Evolutionary conservation across 2,329 filamentous ascomycete genomes (phyloP).

Genomic region (Ascochyta viciae-villosae): DNA sequence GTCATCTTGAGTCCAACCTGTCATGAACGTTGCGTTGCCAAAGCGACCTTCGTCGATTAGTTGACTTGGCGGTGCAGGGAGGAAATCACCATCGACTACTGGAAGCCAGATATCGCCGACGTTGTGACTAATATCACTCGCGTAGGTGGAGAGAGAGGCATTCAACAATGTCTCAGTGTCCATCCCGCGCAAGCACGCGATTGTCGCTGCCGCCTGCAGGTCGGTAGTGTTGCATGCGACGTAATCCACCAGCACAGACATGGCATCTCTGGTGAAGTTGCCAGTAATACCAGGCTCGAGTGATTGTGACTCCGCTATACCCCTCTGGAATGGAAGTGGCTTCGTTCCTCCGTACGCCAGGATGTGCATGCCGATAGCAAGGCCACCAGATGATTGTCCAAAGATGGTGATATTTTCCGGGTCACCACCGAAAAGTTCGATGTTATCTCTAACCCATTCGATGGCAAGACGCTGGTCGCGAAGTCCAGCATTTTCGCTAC

Average conservation of each 20-base stretch:
- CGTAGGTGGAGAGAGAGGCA: conserved; percentile 54
- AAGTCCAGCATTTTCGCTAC: conserved; percentile 48
- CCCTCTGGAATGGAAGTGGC: conserved; percentile 37
- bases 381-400: conserved; percentile 49
- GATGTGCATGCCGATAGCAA: conserved; percentile 43
- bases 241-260: conserved; percentile 52
- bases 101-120: conserved; percentile 61
- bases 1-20: conserved; percentile 57
- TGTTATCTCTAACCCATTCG: conserved; percentile 51
- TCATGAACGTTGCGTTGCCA: conserved; percentile 52
- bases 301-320: conserved; percentile 54
- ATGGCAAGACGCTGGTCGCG: conserved; percentile 50
- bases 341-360: conserved; percentile 43
- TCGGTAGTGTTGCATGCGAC: conserved; percentile 53
- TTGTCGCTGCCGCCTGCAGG: conserved; percentile 52
- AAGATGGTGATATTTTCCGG: conserved; percentile 48
- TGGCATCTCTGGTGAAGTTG: conserved; percentile 58
- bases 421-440: conserved; percentile 46
- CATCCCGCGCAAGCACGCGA: conserved; percentile 57
- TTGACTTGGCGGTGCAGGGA: conserved; percentile 55
- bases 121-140: conserved; percentile 45
- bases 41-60: conserved; percentile 53
- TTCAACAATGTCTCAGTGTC: conserved; percentile 54
- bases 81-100: conserved; percentile 58
- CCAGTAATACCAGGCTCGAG: conserved; percentile 59